Evolutionary conservation across 2,329 filamentous ascomycete species (phyloP).

Genomic region (Hymenoscyphus infarciens): DNA sequence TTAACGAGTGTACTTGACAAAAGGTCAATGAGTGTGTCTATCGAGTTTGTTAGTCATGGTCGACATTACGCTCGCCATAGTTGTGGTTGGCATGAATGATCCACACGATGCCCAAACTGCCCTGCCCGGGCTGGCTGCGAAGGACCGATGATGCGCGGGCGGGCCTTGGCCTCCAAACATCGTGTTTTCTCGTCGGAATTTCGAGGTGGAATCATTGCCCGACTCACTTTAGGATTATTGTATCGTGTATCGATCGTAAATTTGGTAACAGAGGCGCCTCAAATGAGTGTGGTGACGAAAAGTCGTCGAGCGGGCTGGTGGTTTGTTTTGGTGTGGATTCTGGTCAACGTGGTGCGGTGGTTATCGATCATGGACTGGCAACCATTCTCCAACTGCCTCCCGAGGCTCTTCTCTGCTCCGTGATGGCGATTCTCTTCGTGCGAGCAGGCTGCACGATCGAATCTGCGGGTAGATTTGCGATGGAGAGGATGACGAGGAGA

Average conservation of each 20-base stretch:
- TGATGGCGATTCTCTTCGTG: conserved; percentile 19
- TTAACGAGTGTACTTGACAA: conserved; percentile 60
- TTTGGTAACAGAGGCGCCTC: conserved; percentile 21
- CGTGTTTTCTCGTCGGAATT: conserved; percentile 4
- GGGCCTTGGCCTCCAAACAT: neutral
- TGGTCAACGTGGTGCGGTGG: conserved; percentile 3
- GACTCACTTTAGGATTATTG: conserved; percentile 34
- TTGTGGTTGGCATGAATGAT: conserved; percentile 30
- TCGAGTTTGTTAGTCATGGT: conserved; percentile 23
- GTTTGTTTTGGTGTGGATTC: conserved; percentile 12
- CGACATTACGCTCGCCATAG: neutral
- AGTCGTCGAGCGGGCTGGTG: conserved; percentile 28
- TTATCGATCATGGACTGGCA: conserved; percentile 27
- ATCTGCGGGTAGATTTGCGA: neutral
- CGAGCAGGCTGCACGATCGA: conserved; percentile 25
- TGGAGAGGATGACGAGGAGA: neutral
- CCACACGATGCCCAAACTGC: conserved; percentile 8
- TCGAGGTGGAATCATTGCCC: conserved; percentile 5
- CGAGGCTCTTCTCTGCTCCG: conserved; percentile 27
- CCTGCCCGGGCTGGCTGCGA: conserved; percentile 5
- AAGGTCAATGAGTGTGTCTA: conserved; percentile 49
- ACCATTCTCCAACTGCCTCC: conserved; percentile 35
- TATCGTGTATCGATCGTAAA: conserved; percentile 27
- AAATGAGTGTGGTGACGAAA: conserved; percentile 39
- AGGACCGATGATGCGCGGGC: conserved; percentile 7